Base-by-base conservation (phyloP, 192 early-diverging fungal species). In the Ambispora gerdemannii region DNA sequence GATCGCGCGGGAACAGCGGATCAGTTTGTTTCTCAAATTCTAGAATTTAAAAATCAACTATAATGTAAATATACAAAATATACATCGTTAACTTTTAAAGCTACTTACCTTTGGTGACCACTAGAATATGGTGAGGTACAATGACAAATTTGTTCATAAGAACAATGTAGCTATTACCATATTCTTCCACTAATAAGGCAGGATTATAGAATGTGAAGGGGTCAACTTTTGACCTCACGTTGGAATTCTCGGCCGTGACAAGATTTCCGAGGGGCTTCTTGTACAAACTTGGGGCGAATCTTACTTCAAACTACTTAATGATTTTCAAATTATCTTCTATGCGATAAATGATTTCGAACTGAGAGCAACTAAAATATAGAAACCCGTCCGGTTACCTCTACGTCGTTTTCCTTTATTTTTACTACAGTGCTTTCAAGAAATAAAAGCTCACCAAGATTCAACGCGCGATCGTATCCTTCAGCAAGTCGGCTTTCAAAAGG, bases 121-220 rank as follows among this genome's bases (percentile, higher is more conserved):
- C 36, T 2, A 87, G 64, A 19, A 84, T 61, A 68, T 87, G 86
- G 1, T 77, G 51, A 3, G 84, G 81, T 32, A 86, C 76, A 35
- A 86, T 72, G 32, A 79, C 77, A 72, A 78, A 87, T 63, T 87
- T 87, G 74, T 87, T 87, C 22, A 87, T 70, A 7, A 87, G 33
- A 30, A 86, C 55, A 51, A 75, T 72, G 63, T 79, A 72, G 34
- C 80, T 68, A n/a, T n/a, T n/a, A 0, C 77, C 73, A 32, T 76
- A 62, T 53, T 86, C 80, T 11, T 75, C 38, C 0, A 87, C 78
- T 51, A 76, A 79, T 22, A 87, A 72, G 1, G 73, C 73, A 10
- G 85, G 83, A 43, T 36, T 51, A 28, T 82, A 82, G 19, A 77
- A 77, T 58, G 79, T 24, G 59, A 87, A 87, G 1, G 86, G 86